These are phyloP conservation scores for Phytopythium sindhum DNA, from an alignment of 352 stramenopile species.

Conservation along the genomic window DNA sequence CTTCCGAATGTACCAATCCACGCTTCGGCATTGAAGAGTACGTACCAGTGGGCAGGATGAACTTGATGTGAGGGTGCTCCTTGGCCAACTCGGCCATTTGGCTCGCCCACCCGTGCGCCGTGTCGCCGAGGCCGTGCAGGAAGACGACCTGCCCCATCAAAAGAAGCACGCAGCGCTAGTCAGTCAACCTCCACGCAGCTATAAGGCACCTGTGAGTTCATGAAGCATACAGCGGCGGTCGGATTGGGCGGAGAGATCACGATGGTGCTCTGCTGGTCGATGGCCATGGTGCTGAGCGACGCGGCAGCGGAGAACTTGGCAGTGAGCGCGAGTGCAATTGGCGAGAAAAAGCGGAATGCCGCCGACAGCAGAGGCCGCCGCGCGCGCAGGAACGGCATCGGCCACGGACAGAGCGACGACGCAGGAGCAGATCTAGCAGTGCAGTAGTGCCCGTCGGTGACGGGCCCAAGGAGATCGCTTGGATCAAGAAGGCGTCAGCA, in stretches of 20 bases:
- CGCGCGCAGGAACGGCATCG: background rate
- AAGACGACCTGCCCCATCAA: constrained; percentile 51
- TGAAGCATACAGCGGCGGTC: constrained; percentile 21
- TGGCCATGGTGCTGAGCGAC: constrained; percentile 19
- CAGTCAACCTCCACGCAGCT: background rate
- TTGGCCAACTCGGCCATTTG: constrained; percentile 52
- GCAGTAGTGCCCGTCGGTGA: background rate
- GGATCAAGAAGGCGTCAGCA: too few relatives aligned
- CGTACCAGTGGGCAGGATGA: constrained; percentile 67
- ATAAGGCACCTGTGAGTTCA: background rate
- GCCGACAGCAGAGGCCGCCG: background rate
- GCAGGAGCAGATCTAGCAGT: background rate
- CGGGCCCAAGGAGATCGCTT: background rate
- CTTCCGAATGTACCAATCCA: background rate
- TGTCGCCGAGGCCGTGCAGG: constrained; percentile 92
- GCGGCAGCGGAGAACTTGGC: background rate
- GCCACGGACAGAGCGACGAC: background rate
- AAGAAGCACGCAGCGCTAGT: background rate
- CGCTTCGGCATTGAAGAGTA: background rate
- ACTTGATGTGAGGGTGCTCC: constrained; percentile 68
- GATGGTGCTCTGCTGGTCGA: constrained; percentile 34
- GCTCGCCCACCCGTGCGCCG: constrained; percentile 82
- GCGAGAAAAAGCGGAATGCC: constrained; percentile 6
- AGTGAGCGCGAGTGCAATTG: background rate
- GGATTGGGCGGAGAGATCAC: constrained; percentile 28